These are phyloP conservation scores for Saccharomyces hybrid DNA, from an alignment of 1,139 yeast species.

Conservation along the genomic window DNA sequence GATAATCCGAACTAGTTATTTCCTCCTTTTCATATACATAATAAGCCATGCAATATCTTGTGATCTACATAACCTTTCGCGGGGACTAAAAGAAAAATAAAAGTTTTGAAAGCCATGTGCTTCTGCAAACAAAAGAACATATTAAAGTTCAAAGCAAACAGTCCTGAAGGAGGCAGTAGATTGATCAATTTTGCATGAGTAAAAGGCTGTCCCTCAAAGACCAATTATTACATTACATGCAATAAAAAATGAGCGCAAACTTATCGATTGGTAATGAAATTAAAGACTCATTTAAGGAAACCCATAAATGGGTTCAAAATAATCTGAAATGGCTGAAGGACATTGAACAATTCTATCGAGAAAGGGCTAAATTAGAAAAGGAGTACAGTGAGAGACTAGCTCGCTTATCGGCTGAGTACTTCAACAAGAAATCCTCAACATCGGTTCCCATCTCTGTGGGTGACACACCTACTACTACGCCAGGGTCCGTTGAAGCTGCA, in stretches of 20 bases:
- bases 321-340: conserved; percentile 74
- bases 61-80: no score
- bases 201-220: neutral
- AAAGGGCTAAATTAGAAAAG: conserved; percentile 70
- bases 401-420: conserved; percentile 58
- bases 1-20: no score
- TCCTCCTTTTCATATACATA: no score
- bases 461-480: conserved; percentile 81
- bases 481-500: conserved; percentile 91
- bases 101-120: no score
- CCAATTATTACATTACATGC: neutral
- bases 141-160: no score
- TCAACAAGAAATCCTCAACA: conserved; percentile 66
- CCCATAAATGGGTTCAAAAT: conserved; percentile 68
- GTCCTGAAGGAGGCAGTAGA: no score
- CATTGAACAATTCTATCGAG: conserved; percentile 74
- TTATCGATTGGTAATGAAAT: conserved; percentile 57
- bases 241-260: conserved; percentile 17
- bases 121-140: no score
- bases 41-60: no score
- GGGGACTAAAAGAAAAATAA: no score
- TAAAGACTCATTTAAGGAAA: conserved; percentile 70
- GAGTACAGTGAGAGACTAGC: conserved; percentile 71
- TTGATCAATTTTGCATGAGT: neutral
- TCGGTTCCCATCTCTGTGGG: conserved; percentile 78